phyloP scores from a whole-genome alignment of 805 yeast species.

The Torulaspora delbrueckii region DNA sequence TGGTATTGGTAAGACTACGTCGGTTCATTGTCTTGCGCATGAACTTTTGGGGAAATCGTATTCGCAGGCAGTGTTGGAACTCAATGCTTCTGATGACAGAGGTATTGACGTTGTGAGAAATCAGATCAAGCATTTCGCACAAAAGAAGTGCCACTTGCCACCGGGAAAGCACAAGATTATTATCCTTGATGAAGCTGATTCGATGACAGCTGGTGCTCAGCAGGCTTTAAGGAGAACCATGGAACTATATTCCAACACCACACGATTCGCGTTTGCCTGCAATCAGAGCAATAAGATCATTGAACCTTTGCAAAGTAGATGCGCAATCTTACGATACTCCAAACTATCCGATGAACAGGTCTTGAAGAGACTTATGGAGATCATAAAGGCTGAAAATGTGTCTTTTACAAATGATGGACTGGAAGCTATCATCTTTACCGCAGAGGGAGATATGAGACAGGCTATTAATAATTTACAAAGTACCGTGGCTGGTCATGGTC shows the following conservation, averaged over 20 bases:
- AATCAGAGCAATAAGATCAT: slow-evolving; percentile 91
- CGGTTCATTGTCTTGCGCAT: slow-evolving; percentile 82
- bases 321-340: slow-evolving; percentile 86
- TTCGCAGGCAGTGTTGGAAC: slow-evolving; percentile 79
- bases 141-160: slow-evolving; percentile 82
- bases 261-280: slow-evolving; percentile 98
- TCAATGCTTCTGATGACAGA: slow-evolving; percentile 95
- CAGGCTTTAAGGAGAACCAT: slow-evolving; percentile 90
- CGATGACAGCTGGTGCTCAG: slow-evolving; percentile 96
- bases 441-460: slow-evolving; percentile 99
- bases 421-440: slow-evolving; percentile 87
- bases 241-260: slow-evolving; percentile 93
- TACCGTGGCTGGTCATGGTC: slow-evolving; percentile 88
- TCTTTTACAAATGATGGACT: slow-evolving; percentile 84
- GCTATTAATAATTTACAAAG: slow-evolving; percentile 92
- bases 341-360: slow-evolving; percentile 83
- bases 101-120: slow-evolving; percentile 96
- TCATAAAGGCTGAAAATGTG: slow-evolving; percentile 64
- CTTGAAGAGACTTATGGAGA: slow-evolving; percentile 64
- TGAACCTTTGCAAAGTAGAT: slow-evolving; percentile 93
- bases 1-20: slow-evolving; percentile 96
- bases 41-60: slow-evolving; percentile 72
- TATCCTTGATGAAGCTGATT: slow-evolving; percentile 92
- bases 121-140: slow-evolving; percentile 93
- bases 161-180: slow-evolving; percentile 88